These are phyloP conservation scores for Daldinia grandis DNA, from an alignment of 495 filamentous ascomycete species.

Conservation along the genomic window DNA sequence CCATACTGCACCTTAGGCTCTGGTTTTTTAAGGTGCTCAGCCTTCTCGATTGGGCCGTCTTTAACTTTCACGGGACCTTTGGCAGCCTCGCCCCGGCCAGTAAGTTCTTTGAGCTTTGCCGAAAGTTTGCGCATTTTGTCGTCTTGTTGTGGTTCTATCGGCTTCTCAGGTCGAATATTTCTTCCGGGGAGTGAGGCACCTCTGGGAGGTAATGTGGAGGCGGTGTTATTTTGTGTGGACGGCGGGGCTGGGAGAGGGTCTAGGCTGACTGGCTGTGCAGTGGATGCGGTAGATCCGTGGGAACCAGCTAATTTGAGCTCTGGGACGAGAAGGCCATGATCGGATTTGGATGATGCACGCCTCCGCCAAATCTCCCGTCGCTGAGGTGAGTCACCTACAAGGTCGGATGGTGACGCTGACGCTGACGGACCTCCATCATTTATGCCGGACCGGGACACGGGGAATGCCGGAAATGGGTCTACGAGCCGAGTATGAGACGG, in stretches of 20 bases:
- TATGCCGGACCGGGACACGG: neutral
- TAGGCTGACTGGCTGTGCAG: constrained; percentile 22
- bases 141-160: constrained; percentile 23
- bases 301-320: constrained; percentile 55
- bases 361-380: constrained; percentile 54
- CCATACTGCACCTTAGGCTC: neutral
- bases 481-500: constrained; percentile 16
- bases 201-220: constrained; percentile 39
- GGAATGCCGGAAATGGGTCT: neutral
- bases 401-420: constrained; percentile 17
- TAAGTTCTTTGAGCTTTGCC: constrained; percentile 27
- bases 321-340: constrained; percentile 51
- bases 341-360: constrained; percentile 54
- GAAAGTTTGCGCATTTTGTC: constrained; percentile 39
- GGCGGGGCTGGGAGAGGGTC: constrained; percentile 31
- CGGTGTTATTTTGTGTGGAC: constrained; percentile 21
- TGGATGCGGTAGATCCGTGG: constrained; percentile 56
- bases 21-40: neutral
- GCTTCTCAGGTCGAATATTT: constrained; percentile 38
- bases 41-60: neutral
- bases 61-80: constrained; percentile 2
- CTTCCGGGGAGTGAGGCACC: constrained; percentile 40
- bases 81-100: constrained; percentile 14
- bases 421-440: constrained; percentile 9
- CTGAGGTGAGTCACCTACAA: constrained; percentile 43